Conservation (phyloP, 2,329 filamentous ascomycete species). For the Fusarium sp. region DNA sequence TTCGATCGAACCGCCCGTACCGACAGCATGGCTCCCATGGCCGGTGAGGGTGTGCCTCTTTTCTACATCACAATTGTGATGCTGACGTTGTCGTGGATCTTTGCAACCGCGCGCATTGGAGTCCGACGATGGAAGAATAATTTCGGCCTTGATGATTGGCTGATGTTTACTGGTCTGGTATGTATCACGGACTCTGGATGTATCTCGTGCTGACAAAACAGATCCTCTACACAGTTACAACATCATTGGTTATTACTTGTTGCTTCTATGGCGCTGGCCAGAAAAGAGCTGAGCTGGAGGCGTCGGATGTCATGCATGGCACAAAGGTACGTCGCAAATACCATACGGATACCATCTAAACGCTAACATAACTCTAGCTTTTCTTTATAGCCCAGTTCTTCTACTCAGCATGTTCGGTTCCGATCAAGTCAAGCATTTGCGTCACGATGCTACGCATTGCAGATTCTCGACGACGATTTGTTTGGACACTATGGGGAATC, state of each 20-base stretch:
- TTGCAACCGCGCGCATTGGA: constrained; percentile 10
- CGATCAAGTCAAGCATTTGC: constrained; percentile 49
- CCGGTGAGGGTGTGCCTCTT: constrained; percentile 33
- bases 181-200: neutral
- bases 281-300: neutral
- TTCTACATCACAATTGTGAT: constrained; percentile 37
- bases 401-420: constrained; percentile 39
- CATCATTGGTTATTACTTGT: constrained; percentile 35
- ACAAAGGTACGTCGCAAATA: constrained; percentile 22
- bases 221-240: constrained; percentile 37
- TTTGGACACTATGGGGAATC: constrained; percentile 33
- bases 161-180: constrained; percentile 41
- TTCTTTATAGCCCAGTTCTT: constrained; percentile 44
- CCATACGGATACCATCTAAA: rapidly evolving
- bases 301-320: constrained; percentile 24
- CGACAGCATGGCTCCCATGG: constrained; percentile 24
- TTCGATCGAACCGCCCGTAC: neutral
- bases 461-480: constrained; percentile 29
- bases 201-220: neutral
- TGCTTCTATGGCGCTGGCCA: constrained; percentile 41
- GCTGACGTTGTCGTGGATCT: constrained; percentile 32
- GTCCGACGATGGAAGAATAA: constrained; percentile 36
- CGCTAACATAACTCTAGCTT: constrained; percentile 13
- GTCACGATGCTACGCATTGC: constrained; percentile 49
- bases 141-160: constrained; percentile 42